A percentile compares a stretch with the other conserved stretches of the same genome.
phyloP scores from a whole-genome alignment of 2,329 filamentous ascomycete genomes.

The Fusarium acutatum region DNA sequence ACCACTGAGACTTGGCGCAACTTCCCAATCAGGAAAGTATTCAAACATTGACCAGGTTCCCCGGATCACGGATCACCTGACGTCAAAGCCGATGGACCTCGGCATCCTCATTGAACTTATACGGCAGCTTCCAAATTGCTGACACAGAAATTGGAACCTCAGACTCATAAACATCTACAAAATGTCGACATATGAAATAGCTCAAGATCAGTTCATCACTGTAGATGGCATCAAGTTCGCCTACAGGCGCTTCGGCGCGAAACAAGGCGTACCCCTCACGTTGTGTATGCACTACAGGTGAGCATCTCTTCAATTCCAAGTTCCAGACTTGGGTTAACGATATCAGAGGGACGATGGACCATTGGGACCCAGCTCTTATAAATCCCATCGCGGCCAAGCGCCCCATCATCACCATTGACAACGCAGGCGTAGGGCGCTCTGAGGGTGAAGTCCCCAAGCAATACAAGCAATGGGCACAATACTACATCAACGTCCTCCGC shows the following conservation, averaged over 20 bases:
- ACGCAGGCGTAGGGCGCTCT: conserved; percentile 57
- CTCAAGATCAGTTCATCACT: conserved; percentile 42
- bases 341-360: conserved; percentile 49
- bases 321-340: background rate
- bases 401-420: conserved; percentile 57
- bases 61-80: conserved; percentile 18
- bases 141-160: accelerated
- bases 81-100: conserved; percentile 26
- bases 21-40: conserved; percentile 5
- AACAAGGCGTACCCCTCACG: conserved; percentile 44
- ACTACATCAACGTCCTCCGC: conserved; percentile 48
- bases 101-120: conserved; percentile 4
- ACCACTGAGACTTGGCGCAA: background rate
- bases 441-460: conserved; percentile 51
- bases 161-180: background rate
- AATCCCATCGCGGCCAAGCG: conserved; percentile 54
- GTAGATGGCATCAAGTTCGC: conserved; percentile 45
- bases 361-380: conserved; percentile 55
- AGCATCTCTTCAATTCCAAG: background rate
- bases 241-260: conserved; percentile 44
- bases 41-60: conserved; percentile 1
- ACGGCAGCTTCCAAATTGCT: background rate
- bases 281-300: conserved; percentile 47
- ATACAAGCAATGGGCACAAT: conserved; percentile 43
- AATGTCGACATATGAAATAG: conserved; percentile 46